A percentile compares a stretch with the other conserved stretches of the same genome.
These are phyloP conservation scores for Berberis vulgaris DNA, from an alignment of 164 flowering plant species.

Conservation along the genomic window DNA sequence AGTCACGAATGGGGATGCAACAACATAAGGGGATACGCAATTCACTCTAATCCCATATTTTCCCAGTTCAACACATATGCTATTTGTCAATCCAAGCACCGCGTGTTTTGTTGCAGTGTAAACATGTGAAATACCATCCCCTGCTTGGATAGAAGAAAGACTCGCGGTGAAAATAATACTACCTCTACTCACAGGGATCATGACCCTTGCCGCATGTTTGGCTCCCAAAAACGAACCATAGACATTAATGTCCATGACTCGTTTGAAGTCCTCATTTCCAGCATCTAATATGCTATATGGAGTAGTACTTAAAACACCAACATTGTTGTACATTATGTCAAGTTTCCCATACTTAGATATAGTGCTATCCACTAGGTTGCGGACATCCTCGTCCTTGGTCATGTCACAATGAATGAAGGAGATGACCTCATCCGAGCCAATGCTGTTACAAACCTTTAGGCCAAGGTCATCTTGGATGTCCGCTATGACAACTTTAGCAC, in stretches of 20 bases:
- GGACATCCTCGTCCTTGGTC: conserved; percentile 7
- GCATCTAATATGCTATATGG: neutral
- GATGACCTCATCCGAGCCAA: neutral
- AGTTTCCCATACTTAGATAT: conserved; percentile 19
- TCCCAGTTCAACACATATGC: conserved; percentile 34
- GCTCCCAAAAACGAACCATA: conserved; percentile 18
- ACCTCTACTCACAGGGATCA: conserved; percentile 24
- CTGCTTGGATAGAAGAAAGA: conserved; percentile 9
- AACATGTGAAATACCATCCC: conserved; percentile 11
- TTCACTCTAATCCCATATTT: conserved; percentile 44
- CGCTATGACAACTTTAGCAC: conserved; percentile 50
- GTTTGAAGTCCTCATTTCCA: conserved; percentile 4
- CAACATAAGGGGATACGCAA: conserved; percentile 31
- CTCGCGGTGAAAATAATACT: conserved; percentile 30
- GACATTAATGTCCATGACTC: conserved; percentile 11
- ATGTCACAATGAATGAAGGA: conserved; percentile 17
- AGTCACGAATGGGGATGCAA: conserved; percentile 3
- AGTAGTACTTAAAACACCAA: conserved; percentile 8
- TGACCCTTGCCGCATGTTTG: conserved; percentile 38
- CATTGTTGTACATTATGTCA: conserved; percentile 26
- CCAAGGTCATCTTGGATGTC: conserved; percentile 36
- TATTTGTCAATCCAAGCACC: conserved; percentile 27
- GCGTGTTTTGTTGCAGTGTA: conserved; percentile 30
- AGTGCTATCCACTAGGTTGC: conserved; percentile 7
- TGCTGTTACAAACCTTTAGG: neutral